Percentiles rank a stretch among this genome's conserved stretches.
Conservation (phyloP, 1,284 basidiomycete species). For the Ganoderma boninense region DNA sequence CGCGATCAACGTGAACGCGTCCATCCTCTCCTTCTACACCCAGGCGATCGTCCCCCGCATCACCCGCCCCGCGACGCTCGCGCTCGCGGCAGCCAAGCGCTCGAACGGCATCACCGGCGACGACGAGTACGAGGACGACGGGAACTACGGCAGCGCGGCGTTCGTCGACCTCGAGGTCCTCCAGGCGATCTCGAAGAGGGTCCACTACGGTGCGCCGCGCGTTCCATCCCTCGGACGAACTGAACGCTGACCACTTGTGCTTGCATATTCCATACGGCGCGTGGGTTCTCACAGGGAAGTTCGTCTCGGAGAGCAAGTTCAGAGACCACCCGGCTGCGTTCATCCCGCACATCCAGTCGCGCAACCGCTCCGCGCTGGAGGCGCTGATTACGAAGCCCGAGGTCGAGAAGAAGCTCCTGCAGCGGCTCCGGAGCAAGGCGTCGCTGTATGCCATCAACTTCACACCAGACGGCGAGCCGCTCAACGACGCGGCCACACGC, state of each 20-base stretch:
- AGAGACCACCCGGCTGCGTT: constrained; percentile 85
- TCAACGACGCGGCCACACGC: constrained; percentile 42
- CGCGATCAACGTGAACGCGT: constrained; percentile 86
- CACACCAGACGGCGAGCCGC: constrained; percentile 72
- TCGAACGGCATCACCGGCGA: constrained; percentile 71
- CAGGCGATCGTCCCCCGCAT: constrained; percentile 85
- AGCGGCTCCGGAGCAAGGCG: constrained; percentile 91
- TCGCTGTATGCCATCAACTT: constrained; percentile 93
- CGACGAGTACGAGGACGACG: constrained; percentile 84
- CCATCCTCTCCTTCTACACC: constrained; percentile 92
- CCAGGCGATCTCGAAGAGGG: constrained; percentile 93
- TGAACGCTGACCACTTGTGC: background rate
- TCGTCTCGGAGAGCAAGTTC: constrained; percentile 98
- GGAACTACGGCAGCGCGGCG: constrained; percentile 97
- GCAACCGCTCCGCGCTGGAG: constrained; percentile 81
- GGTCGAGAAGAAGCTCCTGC: constrained; percentile 90
- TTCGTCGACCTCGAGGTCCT: constrained; percentile 95
- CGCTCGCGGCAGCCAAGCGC: constrained; percentile 68
- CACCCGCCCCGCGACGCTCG: constrained; percentile 71
- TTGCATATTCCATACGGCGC: background rate
- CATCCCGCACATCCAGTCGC: constrained; percentile 87
- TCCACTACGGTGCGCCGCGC: constrained; percentile 87
- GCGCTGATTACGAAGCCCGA: constrained; percentile 95
- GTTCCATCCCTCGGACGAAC: background rate
- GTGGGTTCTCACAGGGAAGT: constrained; percentile 79